phyloP scores from a whole-genome alignment of 805 yeast species.

The Metschnikowia gruessii region DNA sequence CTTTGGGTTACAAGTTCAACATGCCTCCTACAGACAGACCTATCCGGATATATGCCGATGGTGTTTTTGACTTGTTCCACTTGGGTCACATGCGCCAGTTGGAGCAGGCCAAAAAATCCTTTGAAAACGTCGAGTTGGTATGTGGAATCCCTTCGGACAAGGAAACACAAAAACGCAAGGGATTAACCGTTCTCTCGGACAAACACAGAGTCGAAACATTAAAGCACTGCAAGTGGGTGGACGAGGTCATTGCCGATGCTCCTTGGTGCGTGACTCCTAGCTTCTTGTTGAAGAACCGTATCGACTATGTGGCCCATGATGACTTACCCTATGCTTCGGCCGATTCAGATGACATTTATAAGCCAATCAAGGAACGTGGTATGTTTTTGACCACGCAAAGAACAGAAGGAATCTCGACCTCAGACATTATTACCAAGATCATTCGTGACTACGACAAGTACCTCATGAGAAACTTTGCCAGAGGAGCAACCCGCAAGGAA shows the following conservation, averaged over 20 bases:
- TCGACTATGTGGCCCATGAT: slow-evolving; percentile 97
- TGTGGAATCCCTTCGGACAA: slow-evolving; percentile 90
- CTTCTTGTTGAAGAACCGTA: slow-evolving; percentile 71
- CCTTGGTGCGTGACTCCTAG: slow-evolving; percentile 94
- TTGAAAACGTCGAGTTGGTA: slow-evolving; percentile 78
- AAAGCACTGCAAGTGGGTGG: slow-evolving; percentile 95
- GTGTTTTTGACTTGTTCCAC: slow-evolving; percentile 95
- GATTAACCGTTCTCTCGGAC: slow-evolving; percentile 87
- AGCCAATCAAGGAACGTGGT: slow-evolving; percentile 86
- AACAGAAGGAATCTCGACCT: slow-evolving; percentile 94
- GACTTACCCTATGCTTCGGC: slow-evolving; percentile 90
- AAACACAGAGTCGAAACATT: slow-evolving; percentile 88
- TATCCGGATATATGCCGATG: slow-evolving; percentile 95
- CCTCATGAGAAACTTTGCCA: slow-evolving; percentile 92
- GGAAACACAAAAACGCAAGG: slow-evolving; percentile 89
- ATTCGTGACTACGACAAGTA: slow-evolving; percentile 96
- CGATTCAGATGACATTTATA: slow-evolving; percentile 89
- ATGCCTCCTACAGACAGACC: slow-evolving; percentile 84
- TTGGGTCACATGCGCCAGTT: slow-evolving; percentile 97
- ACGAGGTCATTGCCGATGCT: slow-evolving; percentile 89
- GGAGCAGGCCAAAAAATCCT: slow-evolving; percentile 93
- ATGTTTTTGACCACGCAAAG: slow-evolving; percentile 92
- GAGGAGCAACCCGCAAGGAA: slow-evolving; percentile 96
- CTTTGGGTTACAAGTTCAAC: slow-evolving; percentile 73
- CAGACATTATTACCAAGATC: slow-evolving; percentile 92